phyloP scores from a whole-genome alignment of 352 stramenopile genomes.

The Pythium aquatile region DNA sequence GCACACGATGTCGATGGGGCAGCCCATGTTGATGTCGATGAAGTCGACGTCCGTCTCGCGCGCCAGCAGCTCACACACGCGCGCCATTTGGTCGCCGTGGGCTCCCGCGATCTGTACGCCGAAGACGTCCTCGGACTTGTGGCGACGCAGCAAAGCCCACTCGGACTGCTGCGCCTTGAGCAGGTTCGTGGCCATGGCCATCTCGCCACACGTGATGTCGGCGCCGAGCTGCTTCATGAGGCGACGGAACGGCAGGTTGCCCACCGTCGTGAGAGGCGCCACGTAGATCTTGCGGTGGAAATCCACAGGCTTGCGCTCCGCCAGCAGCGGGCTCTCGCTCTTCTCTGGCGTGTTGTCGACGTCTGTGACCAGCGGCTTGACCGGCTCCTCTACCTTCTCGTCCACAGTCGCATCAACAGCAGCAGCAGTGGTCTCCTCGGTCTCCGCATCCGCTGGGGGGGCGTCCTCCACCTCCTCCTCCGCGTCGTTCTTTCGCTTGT shows the following conservation, averaged over 20 bases:
- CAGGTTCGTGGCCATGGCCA: conserved; percentile 95
- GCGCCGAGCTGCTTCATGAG: conserved; percentile 97
- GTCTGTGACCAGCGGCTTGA: background rate
- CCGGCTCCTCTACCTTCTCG: background rate
- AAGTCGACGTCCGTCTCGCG: conserved; percentile 96
- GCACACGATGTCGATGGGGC: conserved; percentile 96
- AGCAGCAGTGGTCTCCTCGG: background rate
- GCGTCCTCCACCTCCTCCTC: conserved; percentile 23
- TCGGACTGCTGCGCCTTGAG: conserved; percentile 94
- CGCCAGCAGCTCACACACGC: conserved; percentile 92
- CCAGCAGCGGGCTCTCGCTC: conserved; percentile 26
- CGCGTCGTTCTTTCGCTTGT: conserved; percentile 26
- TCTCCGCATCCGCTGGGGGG: background rate
- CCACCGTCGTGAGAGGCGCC: conserved; percentile 98
- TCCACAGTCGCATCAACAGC: background rate
- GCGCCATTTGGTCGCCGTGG: conserved; percentile 92
- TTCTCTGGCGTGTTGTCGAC: conserved; percentile 23
- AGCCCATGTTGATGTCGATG: conserved; percentile 99
- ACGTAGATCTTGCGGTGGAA: conserved; percentile 99
- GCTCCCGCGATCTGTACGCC: conserved; percentile 96
- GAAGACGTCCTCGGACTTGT: conserved; percentile 97
- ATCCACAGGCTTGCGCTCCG: conserved; percentile 91
- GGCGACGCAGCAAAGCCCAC: conserved; percentile 96
- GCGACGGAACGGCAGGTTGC: conserved; percentile 98
- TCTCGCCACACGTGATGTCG: conserved; percentile 99